A percentile compares a stretch with the other conserved stretches of the same genome.
phyloP scores from a whole-genome alignment of 2,329 filamentous ascomycete genomes.

The Cadophora malorum region DNA sequence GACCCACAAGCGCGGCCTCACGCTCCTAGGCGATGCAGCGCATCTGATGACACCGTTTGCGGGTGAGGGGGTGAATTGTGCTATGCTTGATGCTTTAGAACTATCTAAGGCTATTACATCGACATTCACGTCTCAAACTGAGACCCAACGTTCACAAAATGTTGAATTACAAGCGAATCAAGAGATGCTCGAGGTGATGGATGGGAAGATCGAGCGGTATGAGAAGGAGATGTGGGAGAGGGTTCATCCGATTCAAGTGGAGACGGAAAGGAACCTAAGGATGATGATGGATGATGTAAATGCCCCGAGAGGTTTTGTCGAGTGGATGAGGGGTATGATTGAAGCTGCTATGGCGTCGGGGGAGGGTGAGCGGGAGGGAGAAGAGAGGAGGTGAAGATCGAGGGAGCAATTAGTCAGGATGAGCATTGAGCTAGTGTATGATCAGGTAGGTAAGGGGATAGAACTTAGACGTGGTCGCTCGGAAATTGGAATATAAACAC shows the following conservation, averaged over 20 bases:
- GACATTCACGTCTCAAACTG: neutral
- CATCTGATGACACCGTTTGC: conserved; percentile 54
- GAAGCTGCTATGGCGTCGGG: neutral
- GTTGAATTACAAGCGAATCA: neutral
- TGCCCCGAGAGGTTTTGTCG: neutral
- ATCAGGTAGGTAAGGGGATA: too few relatives aligned
- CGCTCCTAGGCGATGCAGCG: conserved; percentile 57
- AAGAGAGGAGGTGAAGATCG: too few relatives aligned
- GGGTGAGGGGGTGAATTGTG: conserved; percentile 51
- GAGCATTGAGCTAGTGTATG: too few relatives aligned
- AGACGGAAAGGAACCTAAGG: neutral
- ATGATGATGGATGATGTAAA: neutral
- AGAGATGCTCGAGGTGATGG: neutral
- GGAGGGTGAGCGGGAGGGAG: neutral
- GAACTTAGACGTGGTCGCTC: too few relatives aligned
- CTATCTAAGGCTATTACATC: neutral
- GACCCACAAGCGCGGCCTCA: conserved; percentile 46
- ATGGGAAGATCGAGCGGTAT: neutral
- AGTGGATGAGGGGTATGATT: neutral
- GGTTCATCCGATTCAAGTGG: neutral
- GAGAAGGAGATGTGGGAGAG: neutral
- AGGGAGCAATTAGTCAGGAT: too few relatives aligned
- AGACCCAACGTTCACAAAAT: too few relatives aligned
- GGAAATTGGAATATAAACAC: too few relatives aligned
- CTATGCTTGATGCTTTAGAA: conserved; percentile 46